Base-by-base conservation (phyloP, 2,329 filamentous ascomycete species). In the Colletotrichum camelliae region DNA sequence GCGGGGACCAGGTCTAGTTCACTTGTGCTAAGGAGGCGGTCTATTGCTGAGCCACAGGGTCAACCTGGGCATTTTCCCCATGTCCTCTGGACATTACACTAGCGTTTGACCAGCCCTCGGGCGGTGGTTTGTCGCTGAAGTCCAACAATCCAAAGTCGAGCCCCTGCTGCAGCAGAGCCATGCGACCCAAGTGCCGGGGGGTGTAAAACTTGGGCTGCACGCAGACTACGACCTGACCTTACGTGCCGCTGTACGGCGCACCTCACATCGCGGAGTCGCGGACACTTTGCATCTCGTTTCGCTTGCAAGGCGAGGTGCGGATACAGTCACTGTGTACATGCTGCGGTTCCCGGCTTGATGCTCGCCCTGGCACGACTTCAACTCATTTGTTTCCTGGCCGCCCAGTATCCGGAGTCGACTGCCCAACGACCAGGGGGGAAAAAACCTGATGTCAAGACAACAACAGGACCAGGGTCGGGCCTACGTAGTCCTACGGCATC, bases 161-260 rank as follows among this genome's bases (percentile, higher is more conserved):
- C 66, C 71, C 66, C 72, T 66, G 71, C 43, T 62, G 52, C 66
- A 70, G 71, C 66, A 75, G 21, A 62, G 52, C 71, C 74, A 76
- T 75, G 72, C 74, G 74, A 76, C 71, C 52, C 71, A 71, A 76
- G 27, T 76, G 66, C 74, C 61, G 74, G 74, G 74, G 71, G 60
- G 39, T 74, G 37, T 60, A 74, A 69, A 76, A 43, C 74, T 69
- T 69, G 70, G 57, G 64, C 70, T 35, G 62, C 64, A 75, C 61
- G 52, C 60, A 52, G 43, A 52, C 43, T 52, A 52, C 31, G 29
- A 61, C 27, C 57, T 60, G 48, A 39, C 58, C 33, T 66, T 60
- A 52, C 72, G 52, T 66, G 57, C 67, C 67, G 48, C 21, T 57
- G 65, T 24, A 67, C 62, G 62, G 43, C 72, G 39, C 70, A 65